Evolutionary conservation across 768 basidiomycete genomes (phyloP).

Genomic region (Dictyophora rubrovolvata): DNA sequence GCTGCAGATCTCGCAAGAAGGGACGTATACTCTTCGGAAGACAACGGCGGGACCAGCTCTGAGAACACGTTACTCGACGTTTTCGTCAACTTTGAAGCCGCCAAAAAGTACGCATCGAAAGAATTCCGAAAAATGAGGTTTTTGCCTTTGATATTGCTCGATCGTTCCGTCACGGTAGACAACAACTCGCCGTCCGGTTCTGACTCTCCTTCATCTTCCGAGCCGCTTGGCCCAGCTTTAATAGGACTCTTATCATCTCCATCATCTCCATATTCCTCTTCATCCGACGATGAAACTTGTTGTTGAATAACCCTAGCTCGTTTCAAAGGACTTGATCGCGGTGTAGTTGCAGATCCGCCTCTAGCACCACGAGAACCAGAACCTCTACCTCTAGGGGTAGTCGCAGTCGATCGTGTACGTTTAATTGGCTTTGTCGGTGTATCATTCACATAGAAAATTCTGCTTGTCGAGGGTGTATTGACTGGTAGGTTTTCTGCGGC

Average conservation of each 20-base stretch:
- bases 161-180: conserved; percentile 2
- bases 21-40: conserved; percentile 45
- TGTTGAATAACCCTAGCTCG: background rate
- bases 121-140: conserved; percentile 44
- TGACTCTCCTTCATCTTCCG: background rate
- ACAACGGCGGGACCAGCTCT: conserved; percentile 56
- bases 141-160: background rate
- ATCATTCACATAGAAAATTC: background rate
- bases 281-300: background rate
- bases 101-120: conserved; percentile 81
- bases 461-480: background rate
- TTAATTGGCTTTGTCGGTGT: background rate
- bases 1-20: conserved; percentile 11
- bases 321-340: background rate
- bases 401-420: conserved; percentile 1
- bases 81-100: conserved; percentile 47
- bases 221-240: background rate
- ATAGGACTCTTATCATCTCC: background rate
- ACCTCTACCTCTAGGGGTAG: background rate
- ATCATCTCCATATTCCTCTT: background rate
- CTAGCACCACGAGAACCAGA: background rate
- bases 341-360: background rate
- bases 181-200: background rate
- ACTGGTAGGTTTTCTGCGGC: background rate
- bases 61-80: conserved; percentile 81